Conservation (phyloP, 139 green algal species). For the Pedinophyceae sp. region DNA sequence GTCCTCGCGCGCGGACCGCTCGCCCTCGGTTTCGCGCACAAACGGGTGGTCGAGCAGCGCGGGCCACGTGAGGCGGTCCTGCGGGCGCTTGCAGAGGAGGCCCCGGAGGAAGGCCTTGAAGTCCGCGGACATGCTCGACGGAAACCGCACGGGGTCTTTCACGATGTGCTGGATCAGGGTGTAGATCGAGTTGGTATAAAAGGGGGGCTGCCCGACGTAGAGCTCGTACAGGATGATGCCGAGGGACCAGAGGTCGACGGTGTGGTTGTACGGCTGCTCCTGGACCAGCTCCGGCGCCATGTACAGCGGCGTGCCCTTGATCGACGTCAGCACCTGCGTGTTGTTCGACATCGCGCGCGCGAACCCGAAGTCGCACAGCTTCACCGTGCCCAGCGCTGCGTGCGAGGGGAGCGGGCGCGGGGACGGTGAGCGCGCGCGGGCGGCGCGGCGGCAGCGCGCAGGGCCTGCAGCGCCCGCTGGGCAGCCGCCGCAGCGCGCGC, state of each 20-base stretch:
- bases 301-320: conserved; percentile 97
- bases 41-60: conserved; percentile 87
- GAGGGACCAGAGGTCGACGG: conserved; percentile 90
- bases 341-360: conserved; percentile 70
- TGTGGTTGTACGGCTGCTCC: conserved; percentile 73
- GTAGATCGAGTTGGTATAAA: conserved; percentile 98
- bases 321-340: conserved; percentile 85
- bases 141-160: conserved; percentile 76
- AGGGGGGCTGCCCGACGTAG: conserved; percentile 85
- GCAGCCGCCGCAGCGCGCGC: too few species aligned
- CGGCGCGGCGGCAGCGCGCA: too few species aligned
- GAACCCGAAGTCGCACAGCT: conserved; percentile 90
- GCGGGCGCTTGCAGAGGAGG: conserved; percentile 84
- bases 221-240: conserved; percentile 99
- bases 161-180: conserved; percentile 88
- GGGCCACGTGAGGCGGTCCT: conserved; percentile 75
- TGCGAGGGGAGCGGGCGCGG: too few species aligned
- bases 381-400: conserved; percentile 45
- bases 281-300: conserved; percentile 98
- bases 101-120: conserved; percentile 89
- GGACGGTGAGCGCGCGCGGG: too few species aligned
- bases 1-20: conserved; percentile 27
- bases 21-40: conserved; percentile 50
- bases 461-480: too few species aligned
- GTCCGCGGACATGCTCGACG: conserved; percentile 58